Percentiles rank a stretch among this genome's conserved stretches.
These are phyloP conservation scores for Phytophthora palmivora DNA, from an alignment of 352 stramenopile species.

Conservation along the genomic window DNA sequence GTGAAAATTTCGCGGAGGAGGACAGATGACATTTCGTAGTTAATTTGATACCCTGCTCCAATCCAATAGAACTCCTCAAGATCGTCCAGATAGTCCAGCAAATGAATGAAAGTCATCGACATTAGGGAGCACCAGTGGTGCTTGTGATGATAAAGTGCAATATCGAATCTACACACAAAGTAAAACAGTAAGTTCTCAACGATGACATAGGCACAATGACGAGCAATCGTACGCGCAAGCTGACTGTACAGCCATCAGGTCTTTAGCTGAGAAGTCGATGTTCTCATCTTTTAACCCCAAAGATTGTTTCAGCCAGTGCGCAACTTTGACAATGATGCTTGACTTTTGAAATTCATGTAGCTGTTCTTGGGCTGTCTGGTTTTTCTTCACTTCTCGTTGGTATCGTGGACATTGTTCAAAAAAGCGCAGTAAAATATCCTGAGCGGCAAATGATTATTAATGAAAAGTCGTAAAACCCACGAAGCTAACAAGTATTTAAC, in stretches of 20 bases:
- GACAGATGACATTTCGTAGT: constrained; percentile 58
- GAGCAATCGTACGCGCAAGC: constrained; percentile 49
- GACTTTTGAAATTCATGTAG: constrained; percentile 42
- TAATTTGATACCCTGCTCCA: constrained; percentile 52
- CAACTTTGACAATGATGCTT: constrained; percentile 19
- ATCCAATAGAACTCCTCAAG: constrained; percentile 58
- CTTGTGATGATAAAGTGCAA: constrained; percentile 49
- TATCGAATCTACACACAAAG: constrained; percentile 43
- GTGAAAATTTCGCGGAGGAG: constrained; percentile 45
- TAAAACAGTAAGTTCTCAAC: neutral
- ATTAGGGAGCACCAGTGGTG: constrained; percentile 57
- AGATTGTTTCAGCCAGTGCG: constrained; percentile 22
- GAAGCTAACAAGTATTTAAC: constrained; percentile 8
- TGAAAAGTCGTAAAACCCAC: neutral
- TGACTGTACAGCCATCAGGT: constrained; percentile 46
- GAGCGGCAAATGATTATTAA: neutral
- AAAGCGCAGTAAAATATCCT: constrained; percentile 65
- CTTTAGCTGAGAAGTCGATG: constrained; percentile 36
- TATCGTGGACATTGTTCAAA: constrained; percentile 70
- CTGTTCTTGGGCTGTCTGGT: constrained; percentile 41
- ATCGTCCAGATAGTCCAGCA: constrained; percentile 55
- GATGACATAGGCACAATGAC: neutral
- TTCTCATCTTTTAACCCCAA: constrained; percentile 29
- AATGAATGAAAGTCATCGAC: constrained; percentile 28
- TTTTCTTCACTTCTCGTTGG: constrained; percentile 52